Conservation (phyloP, 495 filamentous ascomycete species). For the Chaetomium cochliodes region DNA sequence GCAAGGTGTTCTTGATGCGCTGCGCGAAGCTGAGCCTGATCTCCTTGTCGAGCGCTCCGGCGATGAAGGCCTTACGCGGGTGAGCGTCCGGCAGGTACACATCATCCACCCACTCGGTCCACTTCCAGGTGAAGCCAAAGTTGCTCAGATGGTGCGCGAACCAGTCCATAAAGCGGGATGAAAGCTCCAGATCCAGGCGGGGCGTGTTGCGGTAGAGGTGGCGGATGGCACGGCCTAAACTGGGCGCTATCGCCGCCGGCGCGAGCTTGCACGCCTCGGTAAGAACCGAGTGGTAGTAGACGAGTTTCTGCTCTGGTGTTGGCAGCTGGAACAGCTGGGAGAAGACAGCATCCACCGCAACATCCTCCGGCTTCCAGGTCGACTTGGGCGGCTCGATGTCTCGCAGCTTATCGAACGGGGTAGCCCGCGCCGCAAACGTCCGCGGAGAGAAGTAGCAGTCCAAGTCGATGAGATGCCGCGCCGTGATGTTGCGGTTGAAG, state of each 20-base stretch:
- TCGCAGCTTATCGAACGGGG: slow-evolving; percentile 81
- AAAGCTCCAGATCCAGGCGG: slow-evolving; percentile 81
- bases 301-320: slow-evolving; percentile 83
- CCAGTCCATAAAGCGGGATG: slow-evolving; percentile 91
- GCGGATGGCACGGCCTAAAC: slow-evolving; percentile 87
- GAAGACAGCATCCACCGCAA: slow-evolving; percentile 94
- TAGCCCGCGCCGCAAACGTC: slow-evolving; percentile 90
- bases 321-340: slow-evolving; percentile 90
- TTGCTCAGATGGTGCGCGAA: slow-evolving; percentile 98
- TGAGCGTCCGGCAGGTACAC: slow-evolving; percentile 71
- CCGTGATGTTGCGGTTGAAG: slow-evolving; percentile 83
- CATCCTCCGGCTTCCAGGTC: slow-evolving; percentile 97
- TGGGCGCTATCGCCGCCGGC: slow-evolving; percentile 93
- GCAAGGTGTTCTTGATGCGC: slow-evolving; percentile 90
- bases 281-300: slow-evolving; percentile 93
- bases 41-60: slow-evolving; percentile 90
- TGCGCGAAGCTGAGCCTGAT: slow-evolving; percentile 95
- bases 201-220: slow-evolving; percentile 80
- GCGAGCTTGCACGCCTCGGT: slow-evolving; percentile 95
- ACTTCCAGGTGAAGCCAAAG: slow-evolving; percentile 99
- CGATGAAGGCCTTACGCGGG: slow-evolving; percentile 89
- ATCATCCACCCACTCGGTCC: slow-evolving; percentile 95
- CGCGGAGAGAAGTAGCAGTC: slow-evolving; percentile 88
- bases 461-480: slow-evolving; percentile 86
- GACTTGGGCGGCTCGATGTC: slow-evolving; percentile 69